Conservation (phyloP, 352 stramenopile genomes). For the Salisapilia sapeloensis region DNA sequence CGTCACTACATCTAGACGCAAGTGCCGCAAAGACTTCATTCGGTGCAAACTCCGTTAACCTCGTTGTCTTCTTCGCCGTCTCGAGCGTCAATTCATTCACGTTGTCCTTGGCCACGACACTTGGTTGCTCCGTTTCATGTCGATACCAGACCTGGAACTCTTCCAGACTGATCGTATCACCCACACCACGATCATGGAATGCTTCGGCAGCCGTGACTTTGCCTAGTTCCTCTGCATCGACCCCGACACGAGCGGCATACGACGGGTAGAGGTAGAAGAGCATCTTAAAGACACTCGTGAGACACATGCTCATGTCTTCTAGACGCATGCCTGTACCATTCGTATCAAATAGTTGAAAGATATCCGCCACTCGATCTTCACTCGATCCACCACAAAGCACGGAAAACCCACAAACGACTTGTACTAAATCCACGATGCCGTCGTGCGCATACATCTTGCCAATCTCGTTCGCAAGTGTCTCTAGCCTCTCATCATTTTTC, state of each 20-base stretch:
- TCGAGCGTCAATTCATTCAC: constrained; percentile 64
- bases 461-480: too few relatives aligned
- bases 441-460: too few relatives aligned
- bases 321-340: constrained; percentile 76
- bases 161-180: constrained; percentile 2
- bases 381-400: constrained; percentile 37
- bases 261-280: constrained; percentile 71
- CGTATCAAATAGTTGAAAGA: constrained; percentile 71
- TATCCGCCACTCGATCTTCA: constrained; percentile 13
- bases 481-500: too few relatives aligned
- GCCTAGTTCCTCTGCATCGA: constrained; percentile 53
- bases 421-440: too few relatives aligned
- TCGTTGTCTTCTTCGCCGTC: constrained; percentile 72
- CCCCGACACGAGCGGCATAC: constrained; percentile 29
- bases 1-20: constrained; percentile 58
- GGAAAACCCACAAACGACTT: constrained; percentile 47
- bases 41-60: constrained; percentile 60
- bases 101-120: constrained; percentile 2
- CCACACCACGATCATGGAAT: constrained; percentile 53
- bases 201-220: constrained; percentile 62
- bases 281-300: constrained; percentile 78
- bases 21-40: constrained; percentile 80
- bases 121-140: neutral
- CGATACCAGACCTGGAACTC: constrained; percentile 4
- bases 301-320: constrained; percentile 66